Percentiles rank a stretch among this genome's conserved stretches.
phyloP scores from a whole-genome alignment of 495 filamentous ascomycete species.

The Penicillium egyptiacum region DNA sequence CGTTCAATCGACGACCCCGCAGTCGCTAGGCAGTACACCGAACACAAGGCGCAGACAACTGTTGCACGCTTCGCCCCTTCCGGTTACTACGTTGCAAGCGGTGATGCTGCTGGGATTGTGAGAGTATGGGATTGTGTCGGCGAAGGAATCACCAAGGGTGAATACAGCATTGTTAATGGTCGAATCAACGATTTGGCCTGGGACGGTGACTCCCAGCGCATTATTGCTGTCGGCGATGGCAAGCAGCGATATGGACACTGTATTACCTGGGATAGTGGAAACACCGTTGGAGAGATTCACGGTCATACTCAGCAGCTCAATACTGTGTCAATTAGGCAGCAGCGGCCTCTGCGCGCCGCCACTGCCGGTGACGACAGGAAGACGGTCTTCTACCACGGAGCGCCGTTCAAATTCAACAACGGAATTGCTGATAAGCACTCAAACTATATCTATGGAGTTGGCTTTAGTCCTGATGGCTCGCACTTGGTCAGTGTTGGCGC shows the following conservation, averaged over 20 bases:
- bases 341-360: slow-evolving; percentile 83
- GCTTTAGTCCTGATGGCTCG: slow-evolving; percentile 87
- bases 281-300: slow-evolving; percentile 88
- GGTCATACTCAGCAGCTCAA: slow-evolving; percentile 92
- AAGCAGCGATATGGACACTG: slow-evolving; percentile 92
- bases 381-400: slow-evolving; percentile 88
- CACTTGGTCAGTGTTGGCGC: slow-evolving; percentile 84
- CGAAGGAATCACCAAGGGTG: slow-evolving; percentile 63
- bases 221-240: slow-evolving; percentile 93
- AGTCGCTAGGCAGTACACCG: slow-evolving; percentile 79
- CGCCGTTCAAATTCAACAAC: slow-evolving; percentile 90
- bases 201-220: slow-evolving; percentile 95
- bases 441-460: slow-evolving; percentile 83
- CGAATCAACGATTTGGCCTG: slow-evolving; percentile 94
- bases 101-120: slow-evolving; percentile 79
- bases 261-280: slow-evolving; percentile 93
- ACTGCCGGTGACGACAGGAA: slow-evolving; percentile 87
- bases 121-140: slow-evolving; percentile 80
- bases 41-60: slow-evolving; percentile 82
- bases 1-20: slow-evolving; percentile 89
- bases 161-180: slow-evolving; percentile 92
- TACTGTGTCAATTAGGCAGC: slow-evolving; percentile 82
- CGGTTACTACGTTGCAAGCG: slow-evolving; percentile 93
- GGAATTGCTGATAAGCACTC: slow-evolving; percentile 75
- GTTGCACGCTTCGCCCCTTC: slow-evolving; percentile 94